phyloP scores from a whole-genome alignment of 768 basidiomycete genomes.

The Russula abietina region DNA sequence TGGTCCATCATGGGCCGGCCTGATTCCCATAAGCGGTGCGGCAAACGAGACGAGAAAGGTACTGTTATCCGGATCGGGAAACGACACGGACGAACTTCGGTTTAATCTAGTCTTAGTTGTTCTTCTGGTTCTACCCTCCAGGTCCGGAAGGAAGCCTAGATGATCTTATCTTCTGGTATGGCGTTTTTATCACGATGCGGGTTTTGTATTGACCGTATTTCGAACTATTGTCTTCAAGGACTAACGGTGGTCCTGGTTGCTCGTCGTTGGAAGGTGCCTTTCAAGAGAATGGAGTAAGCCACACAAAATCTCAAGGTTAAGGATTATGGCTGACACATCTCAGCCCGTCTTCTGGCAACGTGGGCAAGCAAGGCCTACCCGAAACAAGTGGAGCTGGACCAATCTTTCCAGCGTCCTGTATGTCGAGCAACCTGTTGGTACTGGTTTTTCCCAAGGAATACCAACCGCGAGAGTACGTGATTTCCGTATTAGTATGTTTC shows the following conservation, averaged over 20 bases:
- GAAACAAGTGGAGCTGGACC: conserved; percentile 70
- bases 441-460: conserved; percentile 66
- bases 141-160: conserved; percentile 65
- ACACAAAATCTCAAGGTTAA: background rate
- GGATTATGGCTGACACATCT: background rate
- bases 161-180: conserved; percentile 70
- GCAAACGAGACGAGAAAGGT: conserved; percentile 64
- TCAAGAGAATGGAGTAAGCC: conserved; percentile 66
- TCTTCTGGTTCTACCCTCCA: conserved; percentile 83
- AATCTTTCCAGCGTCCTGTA: conserved; percentile 69
- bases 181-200: conserved; percentile 17
- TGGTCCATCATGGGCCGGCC: conserved; percentile 69
- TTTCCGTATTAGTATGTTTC: background rate
- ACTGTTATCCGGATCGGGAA: conserved; percentile 17
- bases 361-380: conserved; percentile 58
- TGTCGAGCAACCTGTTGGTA: conserved; percentile 77
- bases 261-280: conserved; percentile 66
- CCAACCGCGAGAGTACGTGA: conserved; percentile 45
- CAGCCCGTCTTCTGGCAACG: conserved; percentile 60
- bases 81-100: background rate
- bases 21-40: conserved; percentile 60
- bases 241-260: conserved; percentile 77
- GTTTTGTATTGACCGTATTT: background rate
- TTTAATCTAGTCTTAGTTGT: conserved; percentile 41
- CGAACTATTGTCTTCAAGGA: conserved; percentile 38